phyloP scores from a whole-genome alignment of 164 flowering plant genomes.

The Kingdonia uniflora region DNA sequence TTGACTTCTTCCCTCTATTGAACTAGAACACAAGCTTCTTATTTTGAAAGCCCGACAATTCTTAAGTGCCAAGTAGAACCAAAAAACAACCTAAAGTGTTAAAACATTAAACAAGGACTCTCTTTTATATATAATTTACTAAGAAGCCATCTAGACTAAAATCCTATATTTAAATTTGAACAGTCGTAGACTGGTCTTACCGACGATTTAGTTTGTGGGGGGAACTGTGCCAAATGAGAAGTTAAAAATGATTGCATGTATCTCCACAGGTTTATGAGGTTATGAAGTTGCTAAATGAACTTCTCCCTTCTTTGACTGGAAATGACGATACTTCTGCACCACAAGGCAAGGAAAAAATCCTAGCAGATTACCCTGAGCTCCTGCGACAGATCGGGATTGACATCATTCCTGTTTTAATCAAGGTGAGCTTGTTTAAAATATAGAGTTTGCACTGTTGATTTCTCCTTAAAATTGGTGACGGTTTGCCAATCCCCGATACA shows the following conservation, averaged over 20 bases:
- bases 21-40: too few species aligned
- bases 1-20: too few species aligned
- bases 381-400: constrained; percentile 55
- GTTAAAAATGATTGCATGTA: not conserved
- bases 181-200: not conserved
- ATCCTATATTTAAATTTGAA: too few species aligned
- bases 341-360: constrained; percentile 41
- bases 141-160: too few species aligned
- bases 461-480: too few species aligned
- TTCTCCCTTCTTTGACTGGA: constrained; percentile 47
- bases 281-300: constrained; percentile 69
- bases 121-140: too few species aligned
- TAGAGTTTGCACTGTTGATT: not conserved
- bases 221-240: not conserved
- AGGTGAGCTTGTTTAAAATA: constrained; percentile 34
- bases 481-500: constrained; percentile 17
- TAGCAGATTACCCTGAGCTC: constrained; percentile 48
- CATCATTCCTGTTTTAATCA: constrained; percentile 54
- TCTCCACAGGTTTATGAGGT: constrained; percentile 54
- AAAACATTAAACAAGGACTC: too few species aligned
- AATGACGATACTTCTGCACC: constrained; percentile 17
- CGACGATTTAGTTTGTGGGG: too few species aligned
- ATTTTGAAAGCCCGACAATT: too few species aligned
- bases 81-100: too few species aligned
- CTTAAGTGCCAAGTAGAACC: too few species aligned